phyloP scores from a whole-genome alignment of 2,329 filamentous ascomycete genomes.

The Neocucurbitaria cava region DNA sequence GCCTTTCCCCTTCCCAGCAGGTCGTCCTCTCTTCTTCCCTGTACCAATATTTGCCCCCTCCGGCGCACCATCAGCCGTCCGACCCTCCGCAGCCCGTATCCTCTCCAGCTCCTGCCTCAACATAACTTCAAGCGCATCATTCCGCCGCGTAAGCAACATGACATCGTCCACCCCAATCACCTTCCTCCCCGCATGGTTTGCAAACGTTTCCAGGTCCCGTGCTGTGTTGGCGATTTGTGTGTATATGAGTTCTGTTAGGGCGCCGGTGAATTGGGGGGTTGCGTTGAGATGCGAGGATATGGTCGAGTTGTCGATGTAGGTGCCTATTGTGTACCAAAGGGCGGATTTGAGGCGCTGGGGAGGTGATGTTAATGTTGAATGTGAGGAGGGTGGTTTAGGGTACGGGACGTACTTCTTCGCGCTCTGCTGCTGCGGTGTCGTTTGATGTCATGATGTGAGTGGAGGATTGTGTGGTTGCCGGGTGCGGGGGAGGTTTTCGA shows the following conservation, averaged over 20 bases:
- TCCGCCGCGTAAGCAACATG: conserved; percentile 82
- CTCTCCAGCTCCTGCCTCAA: conserved; percentile 72
- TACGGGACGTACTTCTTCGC: conserved; percentile 43
- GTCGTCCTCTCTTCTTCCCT: conserved; percentile 31
- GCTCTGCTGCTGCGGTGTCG: conserved; percentile 31
- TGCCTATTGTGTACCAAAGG: conserved; percentile 51
- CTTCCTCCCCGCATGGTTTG: conserved; percentile 78
- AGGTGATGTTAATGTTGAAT: conserved; percentile 1
- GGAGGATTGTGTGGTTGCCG: neutral
- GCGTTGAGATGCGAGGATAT: conserved; percentile 78
- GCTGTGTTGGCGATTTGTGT: conserved; percentile 70
- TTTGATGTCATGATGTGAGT: conserved; percentile 31
- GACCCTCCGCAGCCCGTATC: conserved; percentile 40
- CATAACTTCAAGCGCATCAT: conserved; percentile 81
- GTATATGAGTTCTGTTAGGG: conserved; percentile 81
- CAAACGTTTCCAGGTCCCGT: conserved; percentile 66
- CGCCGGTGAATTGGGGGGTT: conserved; percentile 87
- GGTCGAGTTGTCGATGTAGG: conserved; percentile 84
- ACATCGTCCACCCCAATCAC: conserved; percentile 88
- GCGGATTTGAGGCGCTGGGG: conserved; percentile 57
- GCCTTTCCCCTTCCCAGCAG: conserved; percentile 31
- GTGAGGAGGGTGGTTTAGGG: neutral
- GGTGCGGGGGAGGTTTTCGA: neutral
- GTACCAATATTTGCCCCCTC: conserved; percentile 4
- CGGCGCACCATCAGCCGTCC: conserved; percentile 17